A percentile compares a stretch with the other conserved stretches of the same genome.
Conservation (phyloP, 192 early-diverging fungal species). For the Coemansia sp. region DNA sequence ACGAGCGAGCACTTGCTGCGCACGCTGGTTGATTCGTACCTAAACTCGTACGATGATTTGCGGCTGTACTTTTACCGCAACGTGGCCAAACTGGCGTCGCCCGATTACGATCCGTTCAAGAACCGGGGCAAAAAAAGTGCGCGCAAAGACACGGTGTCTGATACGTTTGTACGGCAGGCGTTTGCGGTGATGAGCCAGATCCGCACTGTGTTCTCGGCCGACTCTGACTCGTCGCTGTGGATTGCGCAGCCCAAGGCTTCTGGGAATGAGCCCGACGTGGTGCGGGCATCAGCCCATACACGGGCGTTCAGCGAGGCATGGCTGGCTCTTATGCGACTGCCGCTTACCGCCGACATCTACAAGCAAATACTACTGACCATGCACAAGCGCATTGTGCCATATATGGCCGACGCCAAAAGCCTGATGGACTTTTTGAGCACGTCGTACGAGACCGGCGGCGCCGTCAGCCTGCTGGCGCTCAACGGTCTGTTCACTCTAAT, state of each 20-base stretch:
- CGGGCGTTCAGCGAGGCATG: constrained; percentile 78
- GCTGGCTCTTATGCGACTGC: constrained; percentile 71
- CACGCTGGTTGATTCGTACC: constrained; percentile 65
- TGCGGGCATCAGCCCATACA: constrained; percentile 60
- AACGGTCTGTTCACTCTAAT: constrained; percentile 97
- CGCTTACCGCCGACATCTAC: constrained; percentile 71
- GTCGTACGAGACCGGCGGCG: constrained; percentile 85
- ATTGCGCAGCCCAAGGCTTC: constrained; percentile 6
- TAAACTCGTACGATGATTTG: constrained; percentile 83
- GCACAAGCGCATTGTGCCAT: constrained; percentile 88
- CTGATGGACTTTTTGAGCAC: constrained; percentile 94
- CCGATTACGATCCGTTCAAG: constrained; percentile 48
- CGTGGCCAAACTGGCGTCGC: constrained; percentile 42
- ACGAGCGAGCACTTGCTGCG: constrained; percentile 64
- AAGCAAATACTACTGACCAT: constrained; percentile 78
- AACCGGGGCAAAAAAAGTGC: constrained; percentile 1
- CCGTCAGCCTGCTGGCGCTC: constrained; percentile 85
- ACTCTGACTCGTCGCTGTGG: constrained; percentile 65
- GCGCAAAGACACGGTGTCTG: constrained; percentile 14
- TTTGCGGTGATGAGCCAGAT: constrained; percentile 62
- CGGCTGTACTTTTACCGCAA: constrained; percentile 79
- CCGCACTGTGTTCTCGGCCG: constrained; percentile 59
- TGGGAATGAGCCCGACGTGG: constrained; percentile 19
- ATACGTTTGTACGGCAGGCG: constrained; percentile 57
- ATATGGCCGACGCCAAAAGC: constrained; percentile 71